Evolutionary conservation across 2,329 filamentous ascomycete genomes (phyloP).

Genomic region (Fusarium musae): DNA sequence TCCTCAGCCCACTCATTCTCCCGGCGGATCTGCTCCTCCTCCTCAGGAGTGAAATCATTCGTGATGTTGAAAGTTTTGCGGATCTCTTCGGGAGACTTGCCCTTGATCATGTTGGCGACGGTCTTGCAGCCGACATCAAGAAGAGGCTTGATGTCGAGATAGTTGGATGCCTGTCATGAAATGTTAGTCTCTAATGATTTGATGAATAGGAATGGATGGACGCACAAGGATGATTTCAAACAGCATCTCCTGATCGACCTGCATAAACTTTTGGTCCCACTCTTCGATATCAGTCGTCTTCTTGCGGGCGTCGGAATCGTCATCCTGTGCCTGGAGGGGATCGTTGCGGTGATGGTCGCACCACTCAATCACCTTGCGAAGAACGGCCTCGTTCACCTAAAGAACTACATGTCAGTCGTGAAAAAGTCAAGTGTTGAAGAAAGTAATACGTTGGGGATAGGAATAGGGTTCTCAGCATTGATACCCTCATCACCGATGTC

Average conservation of each 20-base stretch:
- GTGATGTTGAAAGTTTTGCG: slow-evolving; percentile 99
- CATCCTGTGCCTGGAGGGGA: slow-evolving; percentile 82
- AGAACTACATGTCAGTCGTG: slow-evolving; percentile 25
- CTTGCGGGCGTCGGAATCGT: slow-evolving; percentile 93
- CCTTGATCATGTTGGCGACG: slow-evolving; percentile 99
- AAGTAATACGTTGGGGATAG: slow-evolving; percentile 78
- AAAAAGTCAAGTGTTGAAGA: slow-evolving; percentile 4
- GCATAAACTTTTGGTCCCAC: slow-evolving; percentile 99
- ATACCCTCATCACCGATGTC: slow-evolving; percentile 78
- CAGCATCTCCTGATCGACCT: slow-evolving; percentile 99
- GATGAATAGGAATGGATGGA: slow-evolving; percentile 31
- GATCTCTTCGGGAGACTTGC: slow-evolving; percentile 99
- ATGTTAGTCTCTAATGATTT: slow-evolving; percentile 32
- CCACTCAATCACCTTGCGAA: slow-evolving; percentile 98
- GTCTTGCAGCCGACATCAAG: slow-evolving; percentile 99
- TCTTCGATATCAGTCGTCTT: slow-evolving; percentile 99
- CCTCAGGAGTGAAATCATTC: slow-evolving; percentile 98
- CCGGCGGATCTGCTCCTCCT: slow-evolving; percentile 95
- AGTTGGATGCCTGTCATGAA: slow-evolving; percentile 83
- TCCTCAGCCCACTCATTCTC: slow-evolving; percentile 95
- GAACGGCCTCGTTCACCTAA: slow-evolving; percentile 91
- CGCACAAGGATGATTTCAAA: slow-evolving; percentile 97
- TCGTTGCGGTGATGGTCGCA: slow-evolving; percentile 95
- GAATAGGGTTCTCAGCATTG: slow-evolving; percentile 74
- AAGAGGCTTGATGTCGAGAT: slow-evolving; percentile 97